A percentile compares a stretch with the other conserved stretches of the same genome.
phyloP scores from a whole-genome alignment of 305 asterid genomes.

The Fraxinus xanthoxyloides region DNA sequence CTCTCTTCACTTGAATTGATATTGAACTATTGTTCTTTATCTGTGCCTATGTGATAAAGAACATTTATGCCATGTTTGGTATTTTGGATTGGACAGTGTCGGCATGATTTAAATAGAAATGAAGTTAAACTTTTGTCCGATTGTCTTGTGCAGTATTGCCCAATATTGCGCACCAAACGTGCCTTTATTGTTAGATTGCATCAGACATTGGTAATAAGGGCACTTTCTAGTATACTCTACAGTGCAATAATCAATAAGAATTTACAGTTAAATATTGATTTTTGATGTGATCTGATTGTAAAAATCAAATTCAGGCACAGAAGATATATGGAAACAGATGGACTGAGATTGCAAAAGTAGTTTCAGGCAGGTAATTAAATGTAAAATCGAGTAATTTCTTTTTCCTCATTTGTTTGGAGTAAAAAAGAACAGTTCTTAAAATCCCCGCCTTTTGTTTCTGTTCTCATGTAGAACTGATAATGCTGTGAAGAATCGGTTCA shows the following conservation, averaged over 20 bases:
- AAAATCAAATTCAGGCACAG: constrained; percentile 67
- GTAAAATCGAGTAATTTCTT: background rate
- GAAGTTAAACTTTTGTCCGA: background rate
- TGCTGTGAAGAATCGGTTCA: constrained; percentile 98
- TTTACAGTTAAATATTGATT: background rate
- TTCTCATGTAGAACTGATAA: constrained; percentile 72
- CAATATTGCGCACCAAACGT: background rate
- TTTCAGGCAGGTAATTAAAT: constrained; percentile 86
- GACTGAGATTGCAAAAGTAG: constrained; percentile 99
- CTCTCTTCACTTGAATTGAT: background rate
- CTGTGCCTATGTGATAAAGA: constrained; percentile 16
- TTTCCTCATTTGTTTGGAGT: background rate
- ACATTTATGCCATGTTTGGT: background rate
- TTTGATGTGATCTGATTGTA: constrained; percentile 31
- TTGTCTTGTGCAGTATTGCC: background rate
- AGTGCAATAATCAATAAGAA: background rate
- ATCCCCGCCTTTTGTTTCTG: background rate
- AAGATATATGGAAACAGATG: constrained; percentile 93
- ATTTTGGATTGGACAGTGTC: background rate
- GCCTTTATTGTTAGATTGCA: constrained; percentile 9
- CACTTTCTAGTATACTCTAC: background rate
- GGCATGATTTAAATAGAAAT: background rate
- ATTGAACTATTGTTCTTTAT: background rate
- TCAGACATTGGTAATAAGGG: background rate
- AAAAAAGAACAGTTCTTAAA: background rate